Evolutionary conservation across 371 early-diverging fungal genomes (phyloP), one percentile per base, ranked within the genome.

Genomic region (Actinomucor elegans): DNA sequence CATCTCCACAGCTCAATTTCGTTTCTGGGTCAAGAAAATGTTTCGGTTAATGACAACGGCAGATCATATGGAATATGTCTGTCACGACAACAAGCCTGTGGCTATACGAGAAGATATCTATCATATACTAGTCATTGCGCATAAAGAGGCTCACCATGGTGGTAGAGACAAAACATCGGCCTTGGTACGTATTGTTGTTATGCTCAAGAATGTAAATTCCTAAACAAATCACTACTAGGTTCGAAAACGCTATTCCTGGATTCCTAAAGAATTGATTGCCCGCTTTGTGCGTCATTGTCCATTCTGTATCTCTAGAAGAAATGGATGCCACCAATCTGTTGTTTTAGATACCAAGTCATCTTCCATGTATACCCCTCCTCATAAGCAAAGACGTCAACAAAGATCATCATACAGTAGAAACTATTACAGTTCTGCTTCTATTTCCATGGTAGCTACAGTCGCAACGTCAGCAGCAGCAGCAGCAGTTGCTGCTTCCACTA

Each of bases 11-110:
- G 84, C 84, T 5, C 84, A 84, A 52, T 84, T 84, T 52, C 67
- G 82, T 11, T 84, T 84, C 52, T 84, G 84, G 82, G 84, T 79
- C 32, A 84, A 84, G 57, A 84, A 82, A 51, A 84, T 84, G 84
- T 84, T 84, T 57, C 69, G 73, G 10, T 67, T 84, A 10, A 18
- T 47, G 2, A 63, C 56, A 12, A n/a, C n/a, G n/a, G 33, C 50
- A 2, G 64, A 67, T 35, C 55, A 64, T 2, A 65, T 57, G 8
- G 75, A 77, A 8, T 55, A 67, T 29, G 78, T 84, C 4, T 80
- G 75, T 41, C 84, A 84, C 59, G 74, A 71, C 24, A 67, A 78
- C 40, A 84, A 84, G 21, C 82, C 82, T 0, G 81, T 84, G 1
- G 82, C 84, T n/a, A 82, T 71, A 41, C 72, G 79, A 27, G 84